A percentile compares a stretch with the other conserved stretches of the same genome.
Evolutionary conservation across 2,329 filamentous ascomycete species (phyloP).

Genomic region (Penicillium oxalicum): DNA sequence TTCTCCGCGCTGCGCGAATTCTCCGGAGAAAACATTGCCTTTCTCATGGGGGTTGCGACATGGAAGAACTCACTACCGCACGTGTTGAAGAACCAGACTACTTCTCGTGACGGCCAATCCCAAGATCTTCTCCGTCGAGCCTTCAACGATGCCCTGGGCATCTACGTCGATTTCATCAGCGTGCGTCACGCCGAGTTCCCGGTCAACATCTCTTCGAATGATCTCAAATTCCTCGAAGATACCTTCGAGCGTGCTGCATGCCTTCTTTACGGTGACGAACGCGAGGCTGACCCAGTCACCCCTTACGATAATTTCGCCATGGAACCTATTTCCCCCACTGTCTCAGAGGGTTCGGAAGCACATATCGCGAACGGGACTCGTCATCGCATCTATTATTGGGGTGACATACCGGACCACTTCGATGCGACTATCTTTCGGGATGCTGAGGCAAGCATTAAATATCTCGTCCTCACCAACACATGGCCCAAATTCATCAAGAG

Average conservation of each 20-base stretch:
- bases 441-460: slow-evolving; percentile 57
- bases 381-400: slow-evolving; percentile 29
- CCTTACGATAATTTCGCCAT: slow-evolving; percentile 29
- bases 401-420: slow-evolving; percentile 43
- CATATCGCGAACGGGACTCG: slow-evolving; percentile 19
- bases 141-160: slow-evolving; percentile 55
- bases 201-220: slow-evolving; percentile 57
- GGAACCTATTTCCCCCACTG: slow-evolving; percentile 18
- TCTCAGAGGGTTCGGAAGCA: slow-evolving; percentile 17
- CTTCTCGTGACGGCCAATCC: slow-evolving; percentile 4
- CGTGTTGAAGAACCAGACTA: slow-evolving; percentile 16
- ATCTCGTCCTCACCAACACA: slow-evolving; percentile 62
- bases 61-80: slow-evolving; percentile 45
- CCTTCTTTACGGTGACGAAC: slow-evolving; percentile 39
- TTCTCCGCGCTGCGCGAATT: slow-evolving; percentile 63
- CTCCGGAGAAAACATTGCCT: slow-evolving; percentile 65
- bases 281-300: slow-evolving; percentile 35
- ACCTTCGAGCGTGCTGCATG: slow-evolving; percentile 53
- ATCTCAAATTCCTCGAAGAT: slow-evolving; percentile 49
- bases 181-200: slow-evolving; percentile 59
- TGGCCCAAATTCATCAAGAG: slow-evolving; percentile 47
- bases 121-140: slow-evolving; percentile 27
- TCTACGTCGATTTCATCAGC: slow-evolving; percentile 59
- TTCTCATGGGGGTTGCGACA: slow-evolving; percentile 52
- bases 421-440: slow-evolving; percentile 52